These are phyloP conservation scores for Cornus florida DNA, from an alignment of 148 eudicot genomes.

Conservation along the genomic window DNA sequence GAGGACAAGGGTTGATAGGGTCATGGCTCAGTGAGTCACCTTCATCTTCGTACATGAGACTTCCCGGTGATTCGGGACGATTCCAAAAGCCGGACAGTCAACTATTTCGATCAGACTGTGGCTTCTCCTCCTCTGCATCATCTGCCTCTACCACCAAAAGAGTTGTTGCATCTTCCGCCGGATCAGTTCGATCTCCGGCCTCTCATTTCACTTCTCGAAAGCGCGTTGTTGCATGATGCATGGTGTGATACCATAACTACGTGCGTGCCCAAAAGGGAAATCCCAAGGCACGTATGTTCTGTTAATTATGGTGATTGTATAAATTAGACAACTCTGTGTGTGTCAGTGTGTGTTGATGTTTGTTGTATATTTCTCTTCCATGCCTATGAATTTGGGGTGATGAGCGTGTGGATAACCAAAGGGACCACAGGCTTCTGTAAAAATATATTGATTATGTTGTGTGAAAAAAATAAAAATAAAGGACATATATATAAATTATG, in stretches of 20 bases:
- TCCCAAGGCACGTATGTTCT: background rate
- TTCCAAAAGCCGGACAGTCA: background rate
- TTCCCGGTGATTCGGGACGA: constrained; percentile 3
- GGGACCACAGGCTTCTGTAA: background rate
- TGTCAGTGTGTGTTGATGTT: background rate
- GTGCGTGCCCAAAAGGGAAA: background rate
- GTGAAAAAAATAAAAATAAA: too few relatives aligned
- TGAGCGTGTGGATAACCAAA: background rate
- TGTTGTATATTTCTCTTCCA: background rate
- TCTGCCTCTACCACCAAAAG: constrained; percentile 1
- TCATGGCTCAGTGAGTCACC: constrained; percentile 21
- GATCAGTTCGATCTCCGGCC: constrained; percentile 6
- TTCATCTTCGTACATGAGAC: constrained; percentile 3
- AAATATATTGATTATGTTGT: too few relatives aligned
- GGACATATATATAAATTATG: background rate
- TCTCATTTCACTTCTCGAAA: background rate
- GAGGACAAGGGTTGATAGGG: constrained; percentile 19
- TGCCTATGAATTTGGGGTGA: background rate
- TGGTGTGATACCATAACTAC: background rate
- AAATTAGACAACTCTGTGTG: background rate
- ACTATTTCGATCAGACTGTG: background rate
- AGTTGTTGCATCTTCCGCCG: background rate
- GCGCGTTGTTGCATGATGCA: background rate
- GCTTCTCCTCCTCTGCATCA: background rate
- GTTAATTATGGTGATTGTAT: background rate